A percentile compares a stretch with the other conserved stretches of the same genome.
phyloP scores from a whole-genome alignment of 495 filamentous ascomycete species.

The Aspergillus indologenus region DNA sequence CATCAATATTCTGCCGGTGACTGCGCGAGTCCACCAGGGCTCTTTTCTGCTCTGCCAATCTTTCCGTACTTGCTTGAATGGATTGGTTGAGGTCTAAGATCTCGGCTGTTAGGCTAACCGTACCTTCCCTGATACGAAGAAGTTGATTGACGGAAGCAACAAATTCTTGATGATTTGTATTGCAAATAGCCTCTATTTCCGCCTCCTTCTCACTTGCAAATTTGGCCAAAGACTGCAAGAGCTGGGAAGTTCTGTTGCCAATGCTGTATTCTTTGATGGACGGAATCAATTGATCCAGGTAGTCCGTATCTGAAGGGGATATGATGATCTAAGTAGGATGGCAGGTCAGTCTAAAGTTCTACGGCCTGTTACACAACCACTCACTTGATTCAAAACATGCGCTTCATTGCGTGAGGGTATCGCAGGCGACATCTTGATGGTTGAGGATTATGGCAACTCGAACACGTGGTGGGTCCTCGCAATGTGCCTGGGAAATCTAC shows the following conservation, averaged over 20 bases:
- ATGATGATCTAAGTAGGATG: slow-evolving; percentile 69
- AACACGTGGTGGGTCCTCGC: not conserved
- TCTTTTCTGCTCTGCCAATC: slow-evolving; percentile 91
- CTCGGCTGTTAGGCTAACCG: slow-evolving; percentile 81
- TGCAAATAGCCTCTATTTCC: slow-evolving; percentile 93
- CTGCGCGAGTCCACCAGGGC: slow-evolving; percentile 84
- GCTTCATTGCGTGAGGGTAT: slow-evolving; percentile 32
- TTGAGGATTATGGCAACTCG: not conserved
- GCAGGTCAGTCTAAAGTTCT: slow-evolving; percentile 6
- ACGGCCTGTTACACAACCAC: not conserved
- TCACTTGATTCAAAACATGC: slow-evolving; percentile 44
- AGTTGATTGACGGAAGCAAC: slow-evolving; percentile 89
- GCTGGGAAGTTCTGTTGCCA: slow-evolving; percentile 66
- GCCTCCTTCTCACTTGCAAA: slow-evolving; percentile 82
- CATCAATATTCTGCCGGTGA: slow-evolving; percentile 94
- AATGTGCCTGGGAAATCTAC: not conserved
- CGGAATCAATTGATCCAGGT: slow-evolving; percentile 90
- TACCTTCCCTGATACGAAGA: slow-evolving; percentile 83
- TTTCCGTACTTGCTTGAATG: slow-evolving; percentile 93
- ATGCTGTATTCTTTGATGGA: slow-evolving; percentile 85
- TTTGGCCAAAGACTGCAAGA: slow-evolving; percentile 72
- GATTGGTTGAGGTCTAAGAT: slow-evolving; percentile 90
- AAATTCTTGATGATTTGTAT: slow-evolving; percentile 95
- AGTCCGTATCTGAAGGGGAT: slow-evolving; percentile 86
- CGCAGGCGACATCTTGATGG: slow-evolving; percentile 31